Percentiles rank a stretch among this genome's conserved stretches.
Conservation (phyloP, 495 filamentous ascomycete genomes). For the Apodospora peruviana region DNA sequence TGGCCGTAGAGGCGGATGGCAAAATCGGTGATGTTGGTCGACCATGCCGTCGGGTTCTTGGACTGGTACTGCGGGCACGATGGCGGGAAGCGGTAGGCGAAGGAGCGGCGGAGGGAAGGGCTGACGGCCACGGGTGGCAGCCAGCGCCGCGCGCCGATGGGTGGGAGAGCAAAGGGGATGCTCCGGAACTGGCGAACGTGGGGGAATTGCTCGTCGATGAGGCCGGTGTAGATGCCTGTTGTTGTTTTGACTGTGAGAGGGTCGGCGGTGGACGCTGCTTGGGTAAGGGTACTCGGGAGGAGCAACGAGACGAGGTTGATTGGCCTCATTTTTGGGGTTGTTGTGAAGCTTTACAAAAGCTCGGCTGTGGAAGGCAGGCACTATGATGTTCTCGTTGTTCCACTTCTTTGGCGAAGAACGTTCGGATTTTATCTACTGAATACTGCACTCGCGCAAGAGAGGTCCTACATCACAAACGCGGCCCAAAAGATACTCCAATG, state of each 20-base stretch:
- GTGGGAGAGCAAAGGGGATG: slow-evolving; percentile 40
- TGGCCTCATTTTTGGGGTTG: not conserved
- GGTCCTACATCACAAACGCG: too few species aligned
- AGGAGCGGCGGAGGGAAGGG: slow-evolving; percentile 21
- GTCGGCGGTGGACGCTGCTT: not conserved
- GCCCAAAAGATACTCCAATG: too few species aligned
- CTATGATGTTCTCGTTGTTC: too few species aligned
- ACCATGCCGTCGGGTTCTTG: slow-evolving; percentile 26
- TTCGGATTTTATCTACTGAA: too few species aligned
- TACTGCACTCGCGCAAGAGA: too few species aligned
- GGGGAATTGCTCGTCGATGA: slow-evolving; percentile 30
- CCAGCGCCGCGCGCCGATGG: slow-evolving; percentile 34
- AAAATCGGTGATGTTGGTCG: slow-evolving; percentile 29
- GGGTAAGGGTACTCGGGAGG: not conserved
- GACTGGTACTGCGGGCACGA: slow-evolving; percentile 32
- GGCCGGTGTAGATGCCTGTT: slow-evolving; percentile 34
- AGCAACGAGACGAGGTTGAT: not conserved
- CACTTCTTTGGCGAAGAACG: too few species aligned
- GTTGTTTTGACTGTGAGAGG: slow-evolving; percentile 25
- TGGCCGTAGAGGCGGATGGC: slow-evolving; percentile 26
- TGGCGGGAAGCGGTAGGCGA: slow-evolving; percentile 31
- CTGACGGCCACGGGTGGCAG: slow-evolving; percentile 29
- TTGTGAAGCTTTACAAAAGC: too few species aligned
- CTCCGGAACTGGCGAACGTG: slow-evolving; percentile 40
- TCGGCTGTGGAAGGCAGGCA: too few species aligned